Percentiles rank a stretch among this genome's conserved stretches.
These are phyloP conservation scores for Cordyceps pruinosa DNA, from an alignment of 2,329 filamentous ascomycete species.

Conservation along the genomic window DNA sequence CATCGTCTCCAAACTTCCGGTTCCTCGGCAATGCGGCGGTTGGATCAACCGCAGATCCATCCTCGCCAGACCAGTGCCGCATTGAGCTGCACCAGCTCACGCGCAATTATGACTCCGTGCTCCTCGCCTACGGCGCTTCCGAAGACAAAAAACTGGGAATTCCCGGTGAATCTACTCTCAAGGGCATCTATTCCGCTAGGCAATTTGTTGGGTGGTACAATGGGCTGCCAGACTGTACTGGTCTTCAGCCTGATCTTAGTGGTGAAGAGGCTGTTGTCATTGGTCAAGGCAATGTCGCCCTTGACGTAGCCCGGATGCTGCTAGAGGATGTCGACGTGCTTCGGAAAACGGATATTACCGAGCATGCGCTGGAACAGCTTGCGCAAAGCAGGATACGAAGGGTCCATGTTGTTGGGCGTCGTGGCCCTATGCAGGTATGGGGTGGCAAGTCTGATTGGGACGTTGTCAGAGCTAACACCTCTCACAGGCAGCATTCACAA, in stretches of 20 bases:
- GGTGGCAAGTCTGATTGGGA: not conserved
- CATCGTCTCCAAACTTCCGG: constrained; percentile 71
- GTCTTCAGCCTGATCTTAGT: constrained; percentile 64
- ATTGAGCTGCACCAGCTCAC: constrained; percentile 63
- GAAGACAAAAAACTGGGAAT: constrained; percentile 74
- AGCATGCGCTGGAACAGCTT: constrained; percentile 69
- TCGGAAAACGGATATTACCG: constrained; percentile 79
- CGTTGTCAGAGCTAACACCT: not conserved
- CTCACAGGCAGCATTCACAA: constrained; percentile 76
- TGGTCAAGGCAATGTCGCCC: constrained; percentile 91
- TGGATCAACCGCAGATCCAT: constrained; percentile 41
- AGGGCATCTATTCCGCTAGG: constrained; percentile 77
- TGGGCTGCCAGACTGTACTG: constrained; percentile 74
- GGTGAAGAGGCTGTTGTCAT: constrained; percentile 82
- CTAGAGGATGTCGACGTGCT: constrained; percentile 68
- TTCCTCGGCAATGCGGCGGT: constrained; percentile 88
- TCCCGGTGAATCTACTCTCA: constrained; percentile 65
- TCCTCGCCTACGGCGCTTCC: constrained; percentile 89
- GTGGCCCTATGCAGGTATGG: constrained; percentile 77
- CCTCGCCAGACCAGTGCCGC: constrained; percentile 33
- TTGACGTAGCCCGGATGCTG: constrained; percentile 87
- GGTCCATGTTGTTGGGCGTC: constrained; percentile 80
- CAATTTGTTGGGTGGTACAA: constrained; percentile 99
- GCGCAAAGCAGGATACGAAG: constrained; percentile 66
- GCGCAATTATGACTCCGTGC: constrained; percentile 81